A percentile compares a stretch with the other conserved stretches of the same genome.
phyloP scores from a whole-genome alignment of 2,329 filamentous ascomycete species.

The Exserohilum rostratum region DNA sequence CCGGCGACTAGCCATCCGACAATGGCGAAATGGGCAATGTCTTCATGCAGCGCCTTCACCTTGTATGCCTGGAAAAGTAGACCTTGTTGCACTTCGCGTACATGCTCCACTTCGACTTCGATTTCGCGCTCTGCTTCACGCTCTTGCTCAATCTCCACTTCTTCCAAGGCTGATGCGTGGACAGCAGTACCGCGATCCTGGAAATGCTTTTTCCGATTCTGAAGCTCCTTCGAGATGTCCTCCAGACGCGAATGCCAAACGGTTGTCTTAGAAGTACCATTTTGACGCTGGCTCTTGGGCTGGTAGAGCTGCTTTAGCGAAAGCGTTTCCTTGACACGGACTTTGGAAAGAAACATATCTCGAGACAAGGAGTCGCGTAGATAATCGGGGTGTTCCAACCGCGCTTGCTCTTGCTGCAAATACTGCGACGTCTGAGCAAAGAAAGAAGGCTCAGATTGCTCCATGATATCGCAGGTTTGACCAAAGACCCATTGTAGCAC shows the following conservation, averaged over 20 bases:
- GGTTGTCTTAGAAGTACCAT: slow-evolving; percentile 7
- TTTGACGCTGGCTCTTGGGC: slow-evolving; percentile 24
- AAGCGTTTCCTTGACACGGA: slow-evolving; percentile 62
- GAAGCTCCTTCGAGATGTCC: slow-evolving; percentile 45
- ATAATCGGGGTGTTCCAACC: slow-evolving; percentile 52
- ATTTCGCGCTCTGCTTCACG: slow-evolving; percentile 61
- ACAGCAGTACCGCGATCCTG: slow-evolving; percentile 54
- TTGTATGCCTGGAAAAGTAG: slow-evolving; percentile 47
- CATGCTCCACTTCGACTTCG: slow-evolving; percentile 63
- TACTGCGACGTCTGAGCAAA: slow-evolving; percentile 67
- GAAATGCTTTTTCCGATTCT: slow-evolving; percentile 41
- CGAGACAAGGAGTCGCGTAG: slow-evolving; percentile 42
- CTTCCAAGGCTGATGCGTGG: slow-evolving; percentile 61
- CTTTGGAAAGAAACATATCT: slow-evolving; percentile 50
- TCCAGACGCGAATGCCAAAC: slow-evolving; percentile 35
- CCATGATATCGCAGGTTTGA: slow-evolving; percentile 65
- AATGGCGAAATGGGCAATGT: slow-evolving; percentile 54
- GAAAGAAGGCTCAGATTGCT: slow-evolving; percentile 65
- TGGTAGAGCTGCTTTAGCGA: slow-evolving; percentile 65
- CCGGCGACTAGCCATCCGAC: slow-evolving; percentile 53
- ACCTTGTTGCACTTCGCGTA: slow-evolving; percentile 61
- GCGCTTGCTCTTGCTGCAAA: slow-evolving; percentile 61
- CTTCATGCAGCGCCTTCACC: slow-evolving; percentile 56
- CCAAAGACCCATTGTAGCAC: slow-evolving; percentile 68
- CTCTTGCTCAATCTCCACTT: slow-evolving; percentile 61